Evolutionary conservation across 805 yeast genomes (phyloP).

Genomic region (Ogataea wickerhamii): DNA sequence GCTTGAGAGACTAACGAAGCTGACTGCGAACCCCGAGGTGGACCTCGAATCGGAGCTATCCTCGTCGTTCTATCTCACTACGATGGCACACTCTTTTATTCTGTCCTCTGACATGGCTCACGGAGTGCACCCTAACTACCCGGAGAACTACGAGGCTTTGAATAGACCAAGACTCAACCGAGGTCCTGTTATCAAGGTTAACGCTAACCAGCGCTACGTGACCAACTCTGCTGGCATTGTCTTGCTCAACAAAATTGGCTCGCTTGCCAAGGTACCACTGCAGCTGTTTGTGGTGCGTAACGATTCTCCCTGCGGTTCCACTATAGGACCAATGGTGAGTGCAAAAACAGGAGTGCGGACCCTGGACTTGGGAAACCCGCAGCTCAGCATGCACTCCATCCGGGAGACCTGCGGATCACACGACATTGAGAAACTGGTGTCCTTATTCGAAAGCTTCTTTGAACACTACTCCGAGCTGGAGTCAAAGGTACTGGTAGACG

Average conservation of each 20-base stretch:
- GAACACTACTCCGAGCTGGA: slow-evolving; percentile 41
- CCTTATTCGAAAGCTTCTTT: slow-evolving; percentile 62
- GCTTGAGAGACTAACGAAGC: slow-evolving; percentile 59
- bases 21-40: slow-evolving; percentile 38
- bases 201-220: slow-evolving; percentile 93
- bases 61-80: slow-evolving; percentile 43
- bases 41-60: slow-evolving; percentile 31
- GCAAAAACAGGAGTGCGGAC: slow-evolving; percentile 85
- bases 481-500: slow-evolving; percentile 39
- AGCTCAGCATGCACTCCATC: slow-evolving; percentile 88
- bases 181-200: slow-evolving; percentile 91
- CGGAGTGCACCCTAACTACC: slow-evolving; percentile 93
- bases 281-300: slow-evolving; percentile 92
- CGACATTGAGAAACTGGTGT: slow-evolving; percentile 63
- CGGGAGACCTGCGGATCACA: slow-evolving; percentile 85
- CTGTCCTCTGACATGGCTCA: slow-evolving; percentile 96
- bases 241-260: slow-evolving; percentile 68
- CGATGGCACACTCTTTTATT: slow-evolving; percentile 76
- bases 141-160: slow-evolving; percentile 65
- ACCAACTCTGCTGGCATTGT: slow-evolving; percentile 91
- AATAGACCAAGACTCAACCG: slow-evolving; percentile 79
- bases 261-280: slow-evolving; percentile 66
- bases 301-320: slow-evolving; percentile 92
- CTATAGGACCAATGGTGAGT: slow-evolving; percentile 92
- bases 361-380: slow-evolving; percentile 87